These are phyloP conservation scores for Corniculantispora saksenae DNA, from an alignment of 2,329 filamentous ascomycete species.

Conservation along the genomic window DNA sequence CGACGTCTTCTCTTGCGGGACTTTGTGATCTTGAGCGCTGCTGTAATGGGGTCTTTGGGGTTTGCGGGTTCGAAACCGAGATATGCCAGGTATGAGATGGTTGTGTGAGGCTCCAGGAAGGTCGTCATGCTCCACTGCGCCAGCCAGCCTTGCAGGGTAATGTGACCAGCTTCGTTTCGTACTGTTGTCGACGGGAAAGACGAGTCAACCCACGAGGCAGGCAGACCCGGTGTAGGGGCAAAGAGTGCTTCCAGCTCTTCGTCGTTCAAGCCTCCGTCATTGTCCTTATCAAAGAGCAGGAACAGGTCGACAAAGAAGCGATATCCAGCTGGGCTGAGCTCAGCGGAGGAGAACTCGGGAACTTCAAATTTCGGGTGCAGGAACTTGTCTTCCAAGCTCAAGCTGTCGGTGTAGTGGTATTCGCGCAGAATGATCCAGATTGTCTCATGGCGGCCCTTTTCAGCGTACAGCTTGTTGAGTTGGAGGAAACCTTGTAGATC, in stretches of 20 bases:
- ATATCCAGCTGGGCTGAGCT: constrained; percentile 91
- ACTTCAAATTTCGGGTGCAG: constrained; percentile 93
- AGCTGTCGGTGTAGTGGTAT: constrained; percentile 93
- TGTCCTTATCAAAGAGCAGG: constrained; percentile 93
- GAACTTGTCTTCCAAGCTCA: constrained; percentile 88
- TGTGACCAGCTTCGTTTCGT: constrained; percentile 89
- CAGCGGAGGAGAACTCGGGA: constrained; percentile 86
- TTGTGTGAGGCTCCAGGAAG: constrained; percentile 92
- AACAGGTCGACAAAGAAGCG: constrained; percentile 98
- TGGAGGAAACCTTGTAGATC: constrained; percentile 82
- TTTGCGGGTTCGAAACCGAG: constrained; percentile 87
- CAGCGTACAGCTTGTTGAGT: constrained; percentile 92
- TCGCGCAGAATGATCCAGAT: constrained; percentile 96
- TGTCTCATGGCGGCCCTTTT: constrained; percentile 96
- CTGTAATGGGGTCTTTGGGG: constrained; percentile 73
- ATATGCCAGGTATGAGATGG: constrained; percentile 92
- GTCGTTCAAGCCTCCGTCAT: constrained; percentile 90
- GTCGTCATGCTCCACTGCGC: constrained; percentile 99
- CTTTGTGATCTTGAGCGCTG: constrained; percentile 90
- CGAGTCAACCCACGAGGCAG: constrained; percentile 81
- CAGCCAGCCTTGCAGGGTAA: constrained; percentile 95
- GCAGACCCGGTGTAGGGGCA: constrained; percentile 87
- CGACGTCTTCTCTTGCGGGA: constrained; percentile 80
- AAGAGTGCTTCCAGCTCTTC: constrained; percentile 84
- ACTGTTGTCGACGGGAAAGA: constrained; percentile 93